Conservation (phyloP, 192 early-diverging fungal species). For the Polychytrium aggregatum region DNA sequence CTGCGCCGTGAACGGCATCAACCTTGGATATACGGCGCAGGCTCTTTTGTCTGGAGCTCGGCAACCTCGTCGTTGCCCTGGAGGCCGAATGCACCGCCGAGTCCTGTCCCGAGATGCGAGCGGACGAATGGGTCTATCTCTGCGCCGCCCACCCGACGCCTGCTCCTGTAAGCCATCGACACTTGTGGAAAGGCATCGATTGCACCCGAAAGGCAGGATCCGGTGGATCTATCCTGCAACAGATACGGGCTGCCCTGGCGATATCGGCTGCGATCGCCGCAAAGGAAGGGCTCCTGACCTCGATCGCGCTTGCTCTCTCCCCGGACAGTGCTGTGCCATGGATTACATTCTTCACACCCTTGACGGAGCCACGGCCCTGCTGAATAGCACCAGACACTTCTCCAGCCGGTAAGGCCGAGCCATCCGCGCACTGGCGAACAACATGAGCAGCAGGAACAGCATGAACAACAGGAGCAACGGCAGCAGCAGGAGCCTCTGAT, state of each 20-base stretch:
- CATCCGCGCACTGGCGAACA: neutral
- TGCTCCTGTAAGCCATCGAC: constrained; percentile 53
- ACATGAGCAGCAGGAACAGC: too few species aligned
- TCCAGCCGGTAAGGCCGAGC: constrained; percentile 48
- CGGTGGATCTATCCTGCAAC: too few species aligned
- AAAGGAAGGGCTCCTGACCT: too few species aligned
- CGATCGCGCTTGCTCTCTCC: too few species aligned
- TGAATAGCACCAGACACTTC: constrained; percentile 68
- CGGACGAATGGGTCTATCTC: constrained; percentile 79
- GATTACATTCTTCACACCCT: constrained; percentile 90
- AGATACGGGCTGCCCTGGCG: too few species aligned
- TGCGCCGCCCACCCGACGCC: constrained; percentile 82
- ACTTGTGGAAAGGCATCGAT: too few species aligned
- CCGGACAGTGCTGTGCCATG: constrained; percentile 82
- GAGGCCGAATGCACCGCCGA: constrained; percentile 63
- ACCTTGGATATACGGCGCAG: constrained; percentile 18
- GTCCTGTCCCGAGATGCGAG: constrained; percentile 86
- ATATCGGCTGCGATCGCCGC: too few species aligned
- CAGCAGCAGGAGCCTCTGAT: too few species aligned
- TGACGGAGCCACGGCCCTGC: constrained; percentile 70
- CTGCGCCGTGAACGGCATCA: neutral
- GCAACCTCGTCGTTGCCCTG: constrained; percentile 58
- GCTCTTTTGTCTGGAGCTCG: constrained; percentile 77
- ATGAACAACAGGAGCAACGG: constrained; percentile 26
- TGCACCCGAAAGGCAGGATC: too few species aligned